Conservation (phyloP, 768 basidiomycete species). For the Lentinus tigrinus region DNA sequence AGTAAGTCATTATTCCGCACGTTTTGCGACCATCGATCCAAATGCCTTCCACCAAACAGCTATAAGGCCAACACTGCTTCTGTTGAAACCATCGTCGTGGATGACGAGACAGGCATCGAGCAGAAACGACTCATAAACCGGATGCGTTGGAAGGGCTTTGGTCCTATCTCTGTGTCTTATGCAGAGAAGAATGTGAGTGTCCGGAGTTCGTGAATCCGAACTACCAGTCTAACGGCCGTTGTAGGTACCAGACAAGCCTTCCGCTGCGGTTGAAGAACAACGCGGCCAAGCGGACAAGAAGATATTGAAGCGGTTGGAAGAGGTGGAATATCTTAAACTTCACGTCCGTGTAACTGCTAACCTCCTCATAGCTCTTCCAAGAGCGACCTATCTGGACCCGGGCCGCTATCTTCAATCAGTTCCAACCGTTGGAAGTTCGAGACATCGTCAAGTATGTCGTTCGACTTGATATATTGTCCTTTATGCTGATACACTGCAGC, state of each 20-base stretch:
- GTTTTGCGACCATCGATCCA: not conserved
- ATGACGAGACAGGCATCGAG: conserved; percentile 79
- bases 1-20: conserved; percentile 38
- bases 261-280: conserved; percentile 59
- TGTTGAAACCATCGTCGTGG: conserved; percentile 60
- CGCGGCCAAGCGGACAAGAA: conserved; percentile 52
- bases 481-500: conserved; percentile 36
- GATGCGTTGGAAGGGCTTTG: conserved; percentile 84
- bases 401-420: conserved; percentile 81
- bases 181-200: conserved; percentile 39
- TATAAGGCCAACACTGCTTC: conserved; percentile 80
- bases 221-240: not conserved
- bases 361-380: conserved; percentile 55
- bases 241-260: conserved; percentile 67
- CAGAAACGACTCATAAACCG: conserved; percentile 81
- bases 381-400: conserved; percentile 89
- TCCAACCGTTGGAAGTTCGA: conserved; percentile 62
- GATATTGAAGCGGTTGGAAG: conserved; percentile 53
- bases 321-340: conserved; percentile 35
- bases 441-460: conserved; percentile 70
- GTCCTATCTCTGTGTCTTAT: conserved; percentile 70
- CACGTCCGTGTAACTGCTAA: not conserved
- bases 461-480: not conserved
- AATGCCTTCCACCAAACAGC: conserved; percentile 34
- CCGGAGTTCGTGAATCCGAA: conserved; percentile 35